Percentiles rank a stretch among this genome's conserved stretches.
Evolutionary conservation across 495 filamentous ascomycete species (phyloP).

Genomic region (Xylaria scruposa): DNA sequence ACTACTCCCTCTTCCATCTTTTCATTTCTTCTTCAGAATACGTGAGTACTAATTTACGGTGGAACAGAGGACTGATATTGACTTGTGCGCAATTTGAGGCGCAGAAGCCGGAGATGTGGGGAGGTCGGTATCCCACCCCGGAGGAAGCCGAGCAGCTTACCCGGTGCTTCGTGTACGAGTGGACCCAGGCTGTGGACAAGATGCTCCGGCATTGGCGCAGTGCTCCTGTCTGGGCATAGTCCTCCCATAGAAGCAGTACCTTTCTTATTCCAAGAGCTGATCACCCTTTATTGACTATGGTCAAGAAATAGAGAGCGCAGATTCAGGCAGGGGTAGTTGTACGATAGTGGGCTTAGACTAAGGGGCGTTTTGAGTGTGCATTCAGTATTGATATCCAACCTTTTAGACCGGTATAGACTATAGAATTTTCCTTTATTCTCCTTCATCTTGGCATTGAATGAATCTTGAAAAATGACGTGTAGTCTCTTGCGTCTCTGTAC

Average conservation of each 20-base stretch:
- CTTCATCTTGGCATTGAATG: too few relatives aligned
- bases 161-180: constrained; percentile 68
- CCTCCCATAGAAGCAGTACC: too few relatives aligned
- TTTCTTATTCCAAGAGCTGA: neutral
- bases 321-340: neutral
- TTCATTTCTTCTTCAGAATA: neutral
- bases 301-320: neutral
- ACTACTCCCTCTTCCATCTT: neutral
- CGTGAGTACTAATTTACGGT: constrained; percentile 1
- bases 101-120: constrained; percentile 75
- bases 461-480: neutral
- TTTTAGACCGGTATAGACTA: constrained; percentile 6
- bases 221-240: constrained; percentile 59
- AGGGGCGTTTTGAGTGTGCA: neutral
- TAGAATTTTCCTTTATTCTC: neutral
- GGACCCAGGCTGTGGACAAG: constrained; percentile 67
- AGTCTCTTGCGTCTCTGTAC: neutral
- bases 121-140: constrained; percentile 59
- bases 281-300: neutral
- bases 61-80: constrained; percentile 60
- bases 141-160: constrained; percentile 65
- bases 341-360: constrained; percentile 2
- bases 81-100: constrained; percentile 67
- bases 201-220: constrained; percentile 75
- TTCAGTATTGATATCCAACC: neutral